Base-by-base conservation (phyloP, 495 filamentous ascomycete genomes). In the Neurospora sp. region DNA sequence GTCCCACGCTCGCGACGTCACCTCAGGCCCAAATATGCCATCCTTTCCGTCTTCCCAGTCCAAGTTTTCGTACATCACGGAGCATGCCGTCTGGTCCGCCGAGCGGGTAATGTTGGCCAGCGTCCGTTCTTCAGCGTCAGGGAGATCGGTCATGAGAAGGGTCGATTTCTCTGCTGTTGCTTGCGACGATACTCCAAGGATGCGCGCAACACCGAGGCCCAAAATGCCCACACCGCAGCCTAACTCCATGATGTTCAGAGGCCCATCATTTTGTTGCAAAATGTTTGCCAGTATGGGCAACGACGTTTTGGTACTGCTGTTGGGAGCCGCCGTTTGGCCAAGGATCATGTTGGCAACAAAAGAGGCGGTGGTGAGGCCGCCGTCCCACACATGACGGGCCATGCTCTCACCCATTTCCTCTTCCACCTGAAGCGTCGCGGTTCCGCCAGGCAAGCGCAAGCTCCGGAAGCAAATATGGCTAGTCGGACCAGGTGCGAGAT, bases 391-490 rank as follows among this genome's bases (percentile, higher is more conserved):
- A 82, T 99, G 96, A 18, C 94, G 87, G 18, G 95, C 95, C 77
- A 99, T 97, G 79, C 93, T 97, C 79, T 98, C 94, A 8, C 95
- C 95, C 3, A 94, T 94, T 74, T 98, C 95, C 78, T 99, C 96
- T 84, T 91, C 92, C 27, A 98, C 88, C 71, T 79, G 75, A 44
- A 80, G 72, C 20, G 72, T 69, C 42, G 71, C 75, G 74, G 77
- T 46, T 89, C 76, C 31, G 1, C 71, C 66, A 12, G 76, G 72
- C 1, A 85, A 74, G 5, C 75, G 75, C 46, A 86, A 76, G 69
- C 79, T 82, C 39, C 84, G 82, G 44, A 85, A 75, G 39, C 80
- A 80, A 27, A 85, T 79, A 5, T 78, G 74, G 10, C 27, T 73
- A 9, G 38, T 42, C 5, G 27, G 42, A 18, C 39, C 69, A 16